Evolutionary conservation across 306 rosid genomes (phyloP), one percentile per base, ranked within the genome.

Genomic region (Vigna nakashimae): DNA sequence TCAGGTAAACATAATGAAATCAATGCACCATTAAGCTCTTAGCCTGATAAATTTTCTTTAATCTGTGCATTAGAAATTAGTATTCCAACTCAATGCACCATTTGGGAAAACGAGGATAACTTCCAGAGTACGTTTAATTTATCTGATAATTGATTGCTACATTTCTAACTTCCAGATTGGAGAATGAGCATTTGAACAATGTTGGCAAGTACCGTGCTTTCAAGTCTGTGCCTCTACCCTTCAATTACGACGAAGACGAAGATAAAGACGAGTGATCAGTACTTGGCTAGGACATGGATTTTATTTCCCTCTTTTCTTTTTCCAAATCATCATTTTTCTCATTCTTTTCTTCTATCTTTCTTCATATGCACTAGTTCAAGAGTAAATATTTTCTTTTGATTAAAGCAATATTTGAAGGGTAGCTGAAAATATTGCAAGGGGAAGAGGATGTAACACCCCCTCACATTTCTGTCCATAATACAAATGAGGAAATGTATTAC

Each of bases 151-250:
- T 43, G 24, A 7, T 9, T 42, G 46, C 46, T 7, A 34, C 26
- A 24, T 17, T 77, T 77, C 5, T 7, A 57, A 53, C 69, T 38
- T 53, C 50, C 81, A 90, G 97, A 80, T 40, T 88, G 86, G 95
- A 92, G 83, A 92, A 90, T 70, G 97, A 90, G 84, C 97, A 92
- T 78, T 75, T 90, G 82, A 92, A 84, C 84, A 92, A 92, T 71
- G 95, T 90, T 42, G 96, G 95, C 79, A 92, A 90, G 82, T 92
- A 81, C 79, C 68, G 97, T 1, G 97, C 95, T 3, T 90, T 92
- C 84, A 92, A 90, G 78, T 81, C 96, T 1, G 90, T 92, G 68
- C 95, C 97, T 5, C 77, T 88, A 17, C 93, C 95, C 26, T 90
- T 92, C 86, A 86, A 88, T 82, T 88, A 92, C 46, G 90, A 87